Evolutionary conservation across 805 yeast genomes (phyloP).

Genomic region (Ogataea paraovalis): DNA sequence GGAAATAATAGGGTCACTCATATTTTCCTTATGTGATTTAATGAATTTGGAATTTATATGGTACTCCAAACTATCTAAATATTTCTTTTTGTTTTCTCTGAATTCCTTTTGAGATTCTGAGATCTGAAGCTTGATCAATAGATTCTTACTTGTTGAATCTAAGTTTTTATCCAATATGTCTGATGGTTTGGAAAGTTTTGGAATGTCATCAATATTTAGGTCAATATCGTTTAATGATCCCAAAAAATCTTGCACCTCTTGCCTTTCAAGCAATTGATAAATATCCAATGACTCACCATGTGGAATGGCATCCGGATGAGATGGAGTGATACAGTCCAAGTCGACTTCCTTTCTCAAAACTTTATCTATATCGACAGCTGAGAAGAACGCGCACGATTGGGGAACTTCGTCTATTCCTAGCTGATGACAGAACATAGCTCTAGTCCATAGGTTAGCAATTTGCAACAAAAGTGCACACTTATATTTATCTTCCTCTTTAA

Average conservation of each 20-base stretch:
- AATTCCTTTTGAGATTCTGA: conserved; percentile 27
- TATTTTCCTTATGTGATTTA: conserved; percentile 10
- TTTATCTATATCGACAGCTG: conserved; percentile 87
- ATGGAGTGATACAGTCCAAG: conserved; percentile 87
- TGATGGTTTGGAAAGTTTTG: conserved; percentile 17
- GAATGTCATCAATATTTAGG: conserved; percentile 11
- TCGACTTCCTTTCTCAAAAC: conserved; percentile 91
- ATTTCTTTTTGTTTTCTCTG: conserved; percentile 20
- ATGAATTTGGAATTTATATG: conserved; percentile 15
- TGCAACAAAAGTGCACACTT: conserved; percentile 81
- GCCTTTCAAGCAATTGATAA: conserved; percentile 40
- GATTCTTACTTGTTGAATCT: conserved; percentile 18
- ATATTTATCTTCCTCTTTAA: conserved; percentile 67
- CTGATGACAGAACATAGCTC: conserved; percentile 93
- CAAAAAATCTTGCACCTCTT: conserved; percentile 29
- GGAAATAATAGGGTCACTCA: conserved; percentile 17
- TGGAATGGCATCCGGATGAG: conserved; percentile 64
- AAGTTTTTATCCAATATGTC: conserved; percentile 26
- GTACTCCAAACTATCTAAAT: conserved; percentile 14
- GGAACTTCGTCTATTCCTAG: conserved; percentile 87
- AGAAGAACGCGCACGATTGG: conserved; percentile 92
- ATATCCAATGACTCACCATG: conserved; percentile 80
- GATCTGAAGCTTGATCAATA: conserved; percentile 30
- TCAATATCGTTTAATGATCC: conserved; percentile 11
- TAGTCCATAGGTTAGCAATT: conserved; percentile 89